A percentile compares a stretch with the other conserved stretches of the same genome.
Evolutionary conservation across 352 stramenopile genomes (phyloP).

Genomic region (Blastocystis sp.): DNA sequence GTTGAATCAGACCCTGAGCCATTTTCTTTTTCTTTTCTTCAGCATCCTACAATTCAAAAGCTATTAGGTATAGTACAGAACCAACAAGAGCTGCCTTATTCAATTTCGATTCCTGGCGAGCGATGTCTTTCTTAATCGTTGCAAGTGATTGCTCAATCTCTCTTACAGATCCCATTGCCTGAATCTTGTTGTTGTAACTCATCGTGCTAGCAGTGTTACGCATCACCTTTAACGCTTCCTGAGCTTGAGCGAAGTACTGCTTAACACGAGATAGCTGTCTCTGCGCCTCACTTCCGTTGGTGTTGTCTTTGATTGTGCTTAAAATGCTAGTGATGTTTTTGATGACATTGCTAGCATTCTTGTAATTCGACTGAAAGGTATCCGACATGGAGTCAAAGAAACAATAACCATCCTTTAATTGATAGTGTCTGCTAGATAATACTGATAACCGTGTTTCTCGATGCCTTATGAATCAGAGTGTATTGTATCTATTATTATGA

Average conservation of each 20-base stretch:
- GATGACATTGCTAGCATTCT: conserved; percentile 37
- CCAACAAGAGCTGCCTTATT: conserved; percentile 45
- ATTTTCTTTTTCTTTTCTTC: conserved; percentile 62
- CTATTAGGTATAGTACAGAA: background rate
- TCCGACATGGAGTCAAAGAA: conserved; percentile 15
- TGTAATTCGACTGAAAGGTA: conserved; percentile 56
- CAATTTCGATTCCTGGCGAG: conserved; percentile 28
- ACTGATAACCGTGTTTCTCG: background rate
- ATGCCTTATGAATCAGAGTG: too few relatives aligned
- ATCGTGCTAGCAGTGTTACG: conserved; percentile 47
- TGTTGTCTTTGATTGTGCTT: conserved; percentile 46
- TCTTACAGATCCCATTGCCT: conserved; percentile 52
- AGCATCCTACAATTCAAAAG: background rate
- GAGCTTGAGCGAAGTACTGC: conserved; percentile 42
- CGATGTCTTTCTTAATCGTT: conserved; percentile 50
- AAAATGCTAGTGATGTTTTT: conserved; percentile 59
- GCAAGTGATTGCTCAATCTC: conserved; percentile 52
- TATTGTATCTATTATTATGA: too few relatives aligned
- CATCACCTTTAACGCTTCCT: conserved; percentile 50
- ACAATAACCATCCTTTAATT: background rate
- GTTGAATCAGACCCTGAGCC: conserved; percentile 35
- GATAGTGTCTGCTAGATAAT: background rate
- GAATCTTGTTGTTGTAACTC: conserved; percentile 61
- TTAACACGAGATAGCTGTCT: conserved; percentile 35
- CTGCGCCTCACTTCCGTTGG: conserved; percentile 33